phyloP scores from a whole-genome alignment of 805 yeast species.

The Candida taoyuanica region DNA sequence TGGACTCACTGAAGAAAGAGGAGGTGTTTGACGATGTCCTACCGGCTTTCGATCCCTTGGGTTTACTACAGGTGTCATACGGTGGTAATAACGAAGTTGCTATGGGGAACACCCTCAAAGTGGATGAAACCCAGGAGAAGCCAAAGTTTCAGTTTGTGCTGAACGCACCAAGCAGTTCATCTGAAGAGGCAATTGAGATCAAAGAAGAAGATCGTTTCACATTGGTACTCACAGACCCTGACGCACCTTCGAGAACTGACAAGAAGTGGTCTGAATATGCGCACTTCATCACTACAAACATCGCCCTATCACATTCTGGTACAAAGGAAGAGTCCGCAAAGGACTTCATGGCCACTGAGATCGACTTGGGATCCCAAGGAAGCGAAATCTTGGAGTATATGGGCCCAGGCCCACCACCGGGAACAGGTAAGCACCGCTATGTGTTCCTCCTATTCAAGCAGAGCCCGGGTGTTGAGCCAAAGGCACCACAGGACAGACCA shows the following conservation, averaged over 20 bases:
- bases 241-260: conserved; percentile 82
- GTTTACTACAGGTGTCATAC: conserved; percentile 57
- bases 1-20: conserved; percentile 36
- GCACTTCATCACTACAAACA: conserved; percentile 64
- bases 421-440: conserved; percentile 84
- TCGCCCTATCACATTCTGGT: conserved; percentile 30
- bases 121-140: conserved; percentile 57
- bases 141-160: conserved; percentile 68
- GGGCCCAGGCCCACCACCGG: conserved; percentile 90
- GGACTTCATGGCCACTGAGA: conserved; percentile 33
- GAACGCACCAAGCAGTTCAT: conserved; percentile 9
- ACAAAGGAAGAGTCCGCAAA: conserved; percentile 30
- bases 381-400: conserved; percentile 49
- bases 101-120: conserved; percentile 69
- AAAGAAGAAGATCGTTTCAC: conserved; percentile 51
- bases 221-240: conserved; percentile 85
- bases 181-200: conserved; percentile 20
- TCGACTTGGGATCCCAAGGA: conserved; percentile 33
- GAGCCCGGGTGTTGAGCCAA: conserved; percentile 31
- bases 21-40: conserved; percentile 41
- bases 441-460: conserved; percentile 74
- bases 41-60: conserved; percentile 27
- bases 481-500: conserved; percentile 50
- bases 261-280: conserved; percentile 85
- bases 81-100: conserved; percentile 59